A percentile compares a stretch with the other conserved stretches of the same genome.
Evolutionary conservation across 2,329 filamentous ascomycete species (phyloP).

Genomic region (Akanthomyces uredinophilus): DNA sequence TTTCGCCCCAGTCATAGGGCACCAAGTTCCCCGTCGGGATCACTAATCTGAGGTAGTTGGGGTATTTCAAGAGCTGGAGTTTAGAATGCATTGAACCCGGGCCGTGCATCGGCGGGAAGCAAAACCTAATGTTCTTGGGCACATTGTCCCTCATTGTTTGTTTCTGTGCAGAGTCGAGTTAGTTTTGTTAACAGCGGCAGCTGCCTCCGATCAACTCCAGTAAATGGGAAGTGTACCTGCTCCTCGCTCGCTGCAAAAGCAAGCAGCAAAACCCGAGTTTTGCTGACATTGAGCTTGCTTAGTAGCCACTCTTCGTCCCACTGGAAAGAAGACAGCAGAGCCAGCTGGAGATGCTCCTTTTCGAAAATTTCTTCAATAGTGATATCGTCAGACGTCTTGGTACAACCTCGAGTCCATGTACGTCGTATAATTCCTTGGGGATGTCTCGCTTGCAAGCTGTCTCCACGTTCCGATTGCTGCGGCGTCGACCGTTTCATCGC

Average conservation of each 20-base stretch:
- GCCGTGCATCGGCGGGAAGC: constrained; percentile 77
- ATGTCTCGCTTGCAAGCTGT: constrained; percentile 31
- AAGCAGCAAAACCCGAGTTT: constrained; percentile 58
- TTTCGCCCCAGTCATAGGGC: constrained; percentile 84
- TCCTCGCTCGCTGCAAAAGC: constrained; percentile 49
- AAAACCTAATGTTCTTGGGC: constrained; percentile 57
- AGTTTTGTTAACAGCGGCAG: not conserved
- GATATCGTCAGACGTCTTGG: constrained; percentile 64
- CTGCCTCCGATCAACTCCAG: not conserved
- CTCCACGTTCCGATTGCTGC: not conserved
- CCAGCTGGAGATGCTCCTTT: constrained; percentile 63
- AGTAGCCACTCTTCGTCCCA: constrained; percentile 80
- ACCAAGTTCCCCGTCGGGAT: constrained; percentile 85
- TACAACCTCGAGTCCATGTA: constrained; percentile 66
- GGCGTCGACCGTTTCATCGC: not conserved
- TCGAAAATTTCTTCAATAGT: constrained; percentile 85
- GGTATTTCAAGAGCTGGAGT: constrained; percentile 80
- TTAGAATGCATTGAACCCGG: constrained; percentile 88
- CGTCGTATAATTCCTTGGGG: constrained; percentile 67
- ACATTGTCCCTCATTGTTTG: constrained; percentile 43
- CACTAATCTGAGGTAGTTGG: constrained; percentile 68
- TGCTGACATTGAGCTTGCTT: constrained; percentile 58
- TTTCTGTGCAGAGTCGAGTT: constrained; percentile 34
- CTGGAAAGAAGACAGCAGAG: constrained; percentile 80
- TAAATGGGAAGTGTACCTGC: constrained; percentile 38